phyloP scores from a whole-genome alignment of 345 rosid genomes.

The Rubroshorea leprosula region DNA sequence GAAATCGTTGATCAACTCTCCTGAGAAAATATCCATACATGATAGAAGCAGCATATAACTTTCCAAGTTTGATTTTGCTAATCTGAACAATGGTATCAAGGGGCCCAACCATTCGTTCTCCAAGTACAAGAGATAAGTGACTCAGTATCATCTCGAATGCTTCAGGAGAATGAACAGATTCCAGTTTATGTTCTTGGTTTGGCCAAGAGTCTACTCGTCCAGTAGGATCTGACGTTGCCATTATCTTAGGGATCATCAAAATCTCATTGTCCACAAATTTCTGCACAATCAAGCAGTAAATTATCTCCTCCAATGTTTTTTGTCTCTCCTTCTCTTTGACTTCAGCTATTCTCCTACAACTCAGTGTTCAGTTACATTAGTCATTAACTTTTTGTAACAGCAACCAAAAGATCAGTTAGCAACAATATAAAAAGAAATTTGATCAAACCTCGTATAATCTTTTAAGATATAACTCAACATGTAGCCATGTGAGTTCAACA shows the following conservation, averaged over 20 bases:
- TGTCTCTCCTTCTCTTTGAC: constrained; percentile 70
- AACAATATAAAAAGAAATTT: not conserved
- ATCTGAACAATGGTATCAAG: constrained; percentile 62
- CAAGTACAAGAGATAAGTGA: constrained; percentile 72
- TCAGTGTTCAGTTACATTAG: constrained; percentile 6
- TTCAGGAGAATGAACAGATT: constrained; percentile 83
- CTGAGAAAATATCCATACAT: constrained; percentile 90
- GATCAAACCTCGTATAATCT: not conserved
- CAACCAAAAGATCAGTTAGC: not conserved
- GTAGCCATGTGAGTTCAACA: not conserved
- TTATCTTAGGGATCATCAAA: constrained; percentile 71
- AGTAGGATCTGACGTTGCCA: constrained; percentile 58
- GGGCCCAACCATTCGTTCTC: constrained; percentile 71
- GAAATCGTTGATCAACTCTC: constrained; percentile 85
- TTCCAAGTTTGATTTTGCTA: constrained; percentile 85
- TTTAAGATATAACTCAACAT: not conserved
- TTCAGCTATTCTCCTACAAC: constrained; percentile 77
- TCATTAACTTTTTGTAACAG: not conserved
- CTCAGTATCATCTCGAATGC: constrained; percentile 92
- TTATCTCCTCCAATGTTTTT: constrained; percentile 65
- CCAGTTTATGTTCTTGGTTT: constrained; percentile 78
- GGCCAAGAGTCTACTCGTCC: constrained; percentile 93
- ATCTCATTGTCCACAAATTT: constrained; percentile 59
- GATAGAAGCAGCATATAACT: constrained; percentile 83
- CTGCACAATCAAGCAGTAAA: constrained; percentile 79